A percentile compares a stretch with the other conserved stretches of the same genome.
These are phyloP conservation scores for Starmerella bombicola DNA, from an alignment of 805 yeast species.

Conservation along the genomic window DNA sequence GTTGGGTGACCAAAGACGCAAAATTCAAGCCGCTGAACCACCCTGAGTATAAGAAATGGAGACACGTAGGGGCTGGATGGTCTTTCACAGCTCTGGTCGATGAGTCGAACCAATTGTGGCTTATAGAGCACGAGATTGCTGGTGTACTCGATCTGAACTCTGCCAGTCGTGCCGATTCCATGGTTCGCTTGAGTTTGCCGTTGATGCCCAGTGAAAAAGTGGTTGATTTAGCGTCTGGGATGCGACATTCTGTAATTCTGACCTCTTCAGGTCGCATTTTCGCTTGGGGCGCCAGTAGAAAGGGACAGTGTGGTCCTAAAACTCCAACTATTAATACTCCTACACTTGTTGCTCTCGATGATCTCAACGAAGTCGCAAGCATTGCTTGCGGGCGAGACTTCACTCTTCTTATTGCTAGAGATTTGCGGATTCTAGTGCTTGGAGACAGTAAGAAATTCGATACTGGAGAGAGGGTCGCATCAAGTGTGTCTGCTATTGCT, in stretches of 20 bases:
- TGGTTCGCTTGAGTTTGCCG: slow-evolving; percentile 14
- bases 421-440: neutral
- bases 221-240: slow-evolving; percentile 23
- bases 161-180: neutral
- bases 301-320: slow-evolving; percentile 38
- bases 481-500: slow-evolving; percentile 3
- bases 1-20: slow-evolving; percentile 26
- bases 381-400: slow-evolving; percentile 48
- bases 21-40: slow-evolving; percentile 7
- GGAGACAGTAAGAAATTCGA: neutral
- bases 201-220: slow-evolving; percentile 14
- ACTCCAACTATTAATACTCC: slow-evolving; percentile 7
- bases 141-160: slow-evolving; percentile 62
- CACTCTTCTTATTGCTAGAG: slow-evolving; percentile 29
- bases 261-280: slow-evolving; percentile 34
- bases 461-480: neutral
- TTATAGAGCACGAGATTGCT: slow-evolving; percentile 51
- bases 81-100: slow-evolving; percentile 49
- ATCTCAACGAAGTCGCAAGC: neutral
- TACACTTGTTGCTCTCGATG: neutral
- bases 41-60: slow-evolving; percentile 30
- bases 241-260: slow-evolving; percentile 27
- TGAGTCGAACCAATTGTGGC: slow-evolving; percentile 32
- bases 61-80: slow-evolving; percentile 63
- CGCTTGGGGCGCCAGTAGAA: slow-evolving; percentile 61